A percentile compares a stretch with the other conserved stretches of the same genome.
phyloP scores from a whole-genome alignment of 2,329 filamentous ascomycete species.

The Colletotrichum graminicola region DNA sequence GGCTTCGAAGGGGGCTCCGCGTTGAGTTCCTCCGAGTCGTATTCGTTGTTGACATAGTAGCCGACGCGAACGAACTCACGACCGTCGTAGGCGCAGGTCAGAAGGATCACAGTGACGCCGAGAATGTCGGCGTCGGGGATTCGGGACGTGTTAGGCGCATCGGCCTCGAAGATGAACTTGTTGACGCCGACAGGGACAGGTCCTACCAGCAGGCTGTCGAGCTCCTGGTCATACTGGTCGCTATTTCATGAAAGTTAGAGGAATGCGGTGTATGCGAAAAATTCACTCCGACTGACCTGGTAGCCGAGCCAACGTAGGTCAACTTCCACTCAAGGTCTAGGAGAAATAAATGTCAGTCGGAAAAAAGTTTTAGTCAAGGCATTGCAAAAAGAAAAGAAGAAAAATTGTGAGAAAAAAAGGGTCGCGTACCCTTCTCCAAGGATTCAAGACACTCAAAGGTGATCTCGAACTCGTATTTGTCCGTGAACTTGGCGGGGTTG shows the following conservation, averaged over 20 bases:
- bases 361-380: neutral
- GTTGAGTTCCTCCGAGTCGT: slow-evolving; percentile 89
- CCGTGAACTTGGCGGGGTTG: slow-evolving; percentile 94
- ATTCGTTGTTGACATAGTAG: slow-evolving; percentile 99
- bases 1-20: slow-evolving; percentile 93
- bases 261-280: slow-evolving; percentile 35
- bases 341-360: slow-evolving; percentile 10
- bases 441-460: slow-evolving; percentile 98
- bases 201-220: slow-evolving; percentile 95
- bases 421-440: slow-evolving; percentile 82
- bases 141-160: slow-evolving; percentile 87
- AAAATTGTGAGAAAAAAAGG: neutral
- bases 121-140: slow-evolving; percentile 97
- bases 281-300: slow-evolving; percentile 76
- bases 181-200: slow-evolving; percentile 98
- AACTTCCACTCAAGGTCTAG: slow-evolving; percentile 98
- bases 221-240: slow-evolving; percentile 97
- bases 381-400: neutral
- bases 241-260: slow-evolving; percentile 58
- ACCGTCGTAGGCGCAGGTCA: slow-evolving; percentile 96
- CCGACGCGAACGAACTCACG: slow-evolving; percentile 98
- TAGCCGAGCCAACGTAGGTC: slow-evolving; percentile 98
- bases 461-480: slow-evolving; percentile 97
- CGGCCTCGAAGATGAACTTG: slow-evolving; percentile 98
- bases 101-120: slow-evolving; percentile 94